Evolutionary conservation across 176 grass and related monocot species (phyloP).

Genomic region (Cenchrus fungigraminus): DNA sequence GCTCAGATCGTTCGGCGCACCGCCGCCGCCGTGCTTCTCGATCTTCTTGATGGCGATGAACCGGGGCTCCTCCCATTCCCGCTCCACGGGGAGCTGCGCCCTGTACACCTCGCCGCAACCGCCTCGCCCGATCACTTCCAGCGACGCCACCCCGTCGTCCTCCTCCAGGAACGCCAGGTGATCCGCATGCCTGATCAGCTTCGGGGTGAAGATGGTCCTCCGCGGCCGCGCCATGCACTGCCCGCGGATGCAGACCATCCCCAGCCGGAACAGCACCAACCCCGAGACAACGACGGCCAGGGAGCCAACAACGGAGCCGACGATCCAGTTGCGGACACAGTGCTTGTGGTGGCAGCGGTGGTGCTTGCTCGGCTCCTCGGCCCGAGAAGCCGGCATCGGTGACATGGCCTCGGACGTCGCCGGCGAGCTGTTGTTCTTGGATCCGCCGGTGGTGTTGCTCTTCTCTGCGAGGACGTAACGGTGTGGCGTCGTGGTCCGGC

Average conservation of each 20-base stretch:
- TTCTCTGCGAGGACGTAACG: too few relatives aligned
- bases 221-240: slow-evolving; percentile 40
- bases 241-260: slow-evolving; percentile 57
- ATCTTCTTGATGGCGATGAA: slow-evolving; percentile 81
- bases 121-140: slow-evolving; percentile 68
- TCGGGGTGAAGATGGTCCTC: slow-evolving; percentile 66
- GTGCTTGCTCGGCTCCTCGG: too few relatives aligned
- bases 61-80: slow-evolving; percentile 10
- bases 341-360: too few relatives aligned
- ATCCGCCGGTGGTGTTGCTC: too few relatives aligned
- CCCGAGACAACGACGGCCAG: slow-evolving; percentile 37
- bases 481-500: too few relatives aligned
- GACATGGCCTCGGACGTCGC: too few relatives aligned
- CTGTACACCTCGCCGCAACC: slow-evolving; percentile 85
- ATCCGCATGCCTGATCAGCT: slow-evolving; percentile 51
- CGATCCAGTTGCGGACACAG: too few relatives aligned
- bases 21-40: neutral
- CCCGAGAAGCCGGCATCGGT: too few relatives aligned
- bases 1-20: slow-evolving; percentile 32
- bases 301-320: too few relatives aligned
- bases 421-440: too few relatives aligned
- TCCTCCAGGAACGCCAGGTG: slow-evolving; percentile 76
- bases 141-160: slow-evolving; percentile 49
- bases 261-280: slow-evolving; percentile 44
- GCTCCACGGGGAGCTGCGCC: slow-evolving; percentile 38